Evolutionary conservation across 2,329 filamentous ascomycete species (phyloP).

Genomic region (Colletotrichum tropicale): DNA sequence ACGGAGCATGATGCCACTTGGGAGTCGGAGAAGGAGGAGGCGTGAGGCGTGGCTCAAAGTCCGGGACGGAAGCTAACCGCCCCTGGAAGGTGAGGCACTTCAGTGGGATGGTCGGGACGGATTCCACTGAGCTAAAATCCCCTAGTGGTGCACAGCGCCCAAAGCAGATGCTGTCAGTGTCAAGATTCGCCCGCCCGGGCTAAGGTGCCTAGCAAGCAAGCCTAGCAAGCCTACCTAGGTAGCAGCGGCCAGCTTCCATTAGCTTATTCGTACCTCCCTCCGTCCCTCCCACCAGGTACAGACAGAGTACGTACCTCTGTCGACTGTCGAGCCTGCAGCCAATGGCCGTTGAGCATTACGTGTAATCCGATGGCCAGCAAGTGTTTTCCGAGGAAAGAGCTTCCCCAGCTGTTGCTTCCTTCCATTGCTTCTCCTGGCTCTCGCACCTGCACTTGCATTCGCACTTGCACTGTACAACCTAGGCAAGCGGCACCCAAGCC

Average conservation of each 20-base stretch:
- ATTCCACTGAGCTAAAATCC: slow-evolving; percentile 8
- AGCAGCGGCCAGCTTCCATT: not conserved
- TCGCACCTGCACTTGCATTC: too few species aligned
- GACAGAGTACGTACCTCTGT: not conserved
- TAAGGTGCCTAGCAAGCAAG: not conserved
- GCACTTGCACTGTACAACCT: too few species aligned
- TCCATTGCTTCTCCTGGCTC: too few species aligned
- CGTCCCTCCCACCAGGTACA: not conserved
- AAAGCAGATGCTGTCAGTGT: slow-evolving; percentile 11
- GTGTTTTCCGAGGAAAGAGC: not conserved
- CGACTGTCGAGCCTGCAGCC: not conserved
- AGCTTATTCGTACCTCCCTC: not conserved
- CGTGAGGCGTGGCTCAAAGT: not conserved
- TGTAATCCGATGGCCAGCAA: not conserved
- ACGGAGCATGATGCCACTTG: not conserved
- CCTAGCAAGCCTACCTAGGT: not conserved
- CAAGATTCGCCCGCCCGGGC: not conserved
- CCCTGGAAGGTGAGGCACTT: not conserved
- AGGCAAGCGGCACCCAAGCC: too few species aligned
- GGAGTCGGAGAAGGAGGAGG: not conserved
- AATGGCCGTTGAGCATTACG: not conserved
- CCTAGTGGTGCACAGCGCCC: slow-evolving; percentile 7
- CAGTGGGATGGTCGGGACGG: slow-evolving; percentile 7
- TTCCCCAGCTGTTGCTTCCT: not conserved
- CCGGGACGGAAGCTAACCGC: not conserved